Conservation (phyloP, 257 asterid genomes). For the Nicotiana tomentosiformis region DNA sequence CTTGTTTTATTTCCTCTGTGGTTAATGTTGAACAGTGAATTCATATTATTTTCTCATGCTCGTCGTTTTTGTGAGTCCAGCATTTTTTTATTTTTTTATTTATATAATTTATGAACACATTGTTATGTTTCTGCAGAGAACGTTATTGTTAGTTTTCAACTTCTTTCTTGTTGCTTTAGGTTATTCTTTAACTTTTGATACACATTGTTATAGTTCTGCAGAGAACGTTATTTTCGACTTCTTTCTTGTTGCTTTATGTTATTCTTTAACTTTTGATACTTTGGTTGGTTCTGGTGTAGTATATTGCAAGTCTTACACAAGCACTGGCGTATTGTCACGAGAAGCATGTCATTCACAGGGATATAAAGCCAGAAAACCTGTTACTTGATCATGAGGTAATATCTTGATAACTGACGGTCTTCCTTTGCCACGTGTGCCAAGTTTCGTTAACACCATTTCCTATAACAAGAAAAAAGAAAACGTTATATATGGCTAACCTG, state of each 20-base stretch:
- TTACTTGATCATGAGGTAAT: conserved; percentile 93
- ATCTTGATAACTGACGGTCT: neutral
- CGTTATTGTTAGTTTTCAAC: neutral
- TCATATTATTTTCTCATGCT: neutral
- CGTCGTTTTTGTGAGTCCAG: neutral
- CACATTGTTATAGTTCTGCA: neutral
- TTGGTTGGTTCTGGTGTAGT: conserved; percentile 30
- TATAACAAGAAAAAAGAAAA: neutral
- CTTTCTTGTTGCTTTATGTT: neutral
- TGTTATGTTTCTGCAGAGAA: neutral
- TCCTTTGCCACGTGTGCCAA: neutral
- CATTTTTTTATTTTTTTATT: no score
- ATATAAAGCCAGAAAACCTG: conserved; percentile 95
- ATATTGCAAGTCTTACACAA: conserved; percentile 72
- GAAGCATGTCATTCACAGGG: conserved; percentile 95
- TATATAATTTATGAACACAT: neutral
- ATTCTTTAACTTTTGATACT: conserved; percentile 9
- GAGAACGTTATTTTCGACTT: neutral
- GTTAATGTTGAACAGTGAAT: neutral
- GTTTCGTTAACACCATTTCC: neutral
- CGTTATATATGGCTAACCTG: neutral
- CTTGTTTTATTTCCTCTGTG: neutral
- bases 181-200: conserved; percentile 4
- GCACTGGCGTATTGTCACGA: conserved; percentile 89
- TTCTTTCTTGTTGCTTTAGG: neutral